Conservation (phyloP, 345 rosid genomes). For the Pugionium dolabratum region DNA sequence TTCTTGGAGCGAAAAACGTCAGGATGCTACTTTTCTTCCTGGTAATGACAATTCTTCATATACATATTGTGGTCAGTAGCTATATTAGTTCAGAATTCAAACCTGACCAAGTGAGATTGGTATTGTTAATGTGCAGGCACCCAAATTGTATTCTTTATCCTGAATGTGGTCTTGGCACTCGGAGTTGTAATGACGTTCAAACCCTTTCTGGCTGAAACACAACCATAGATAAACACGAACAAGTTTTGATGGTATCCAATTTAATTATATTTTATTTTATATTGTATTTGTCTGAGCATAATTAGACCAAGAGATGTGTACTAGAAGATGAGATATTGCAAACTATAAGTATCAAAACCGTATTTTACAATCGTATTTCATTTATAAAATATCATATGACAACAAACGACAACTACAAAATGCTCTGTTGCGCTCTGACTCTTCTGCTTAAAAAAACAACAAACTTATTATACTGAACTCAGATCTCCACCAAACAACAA, state of each 20-base stretch:
- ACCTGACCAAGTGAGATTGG: background rate
- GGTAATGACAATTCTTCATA: slow-evolving; percentile 35
- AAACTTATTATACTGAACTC: slow-evolving; percentile 30
- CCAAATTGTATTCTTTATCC: slow-evolving; percentile 64
- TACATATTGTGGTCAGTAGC: slow-evolving; percentile 3
- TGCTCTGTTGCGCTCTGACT: background rate
- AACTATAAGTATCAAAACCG: no score
- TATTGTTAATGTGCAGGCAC: slow-evolving; percentile 48
- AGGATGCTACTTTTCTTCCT: slow-evolving; percentile 46
- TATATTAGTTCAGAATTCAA: background rate
- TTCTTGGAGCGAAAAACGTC: slow-evolving; percentile 55
- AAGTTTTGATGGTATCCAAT: background rate
- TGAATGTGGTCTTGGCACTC: slow-evolving; percentile 53
- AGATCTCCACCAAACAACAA: slow-evolving; percentile 24
- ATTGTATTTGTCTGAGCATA: background rate
- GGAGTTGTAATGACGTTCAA: slow-evolving; percentile 70
- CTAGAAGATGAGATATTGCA: no score
- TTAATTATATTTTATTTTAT: background rate
- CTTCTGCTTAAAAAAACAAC: background rate
- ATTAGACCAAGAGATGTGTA: slow-evolving; percentile 1
- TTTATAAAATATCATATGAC: no score
- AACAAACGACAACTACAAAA: no score
- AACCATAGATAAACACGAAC: background rate
- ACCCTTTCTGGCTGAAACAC: slow-evolving; percentile 56
- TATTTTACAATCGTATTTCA: no score